Base-by-base conservation (phyloP, 1,284 basidiomycete species). In the Trichosporon coremiiforme region DNA sequence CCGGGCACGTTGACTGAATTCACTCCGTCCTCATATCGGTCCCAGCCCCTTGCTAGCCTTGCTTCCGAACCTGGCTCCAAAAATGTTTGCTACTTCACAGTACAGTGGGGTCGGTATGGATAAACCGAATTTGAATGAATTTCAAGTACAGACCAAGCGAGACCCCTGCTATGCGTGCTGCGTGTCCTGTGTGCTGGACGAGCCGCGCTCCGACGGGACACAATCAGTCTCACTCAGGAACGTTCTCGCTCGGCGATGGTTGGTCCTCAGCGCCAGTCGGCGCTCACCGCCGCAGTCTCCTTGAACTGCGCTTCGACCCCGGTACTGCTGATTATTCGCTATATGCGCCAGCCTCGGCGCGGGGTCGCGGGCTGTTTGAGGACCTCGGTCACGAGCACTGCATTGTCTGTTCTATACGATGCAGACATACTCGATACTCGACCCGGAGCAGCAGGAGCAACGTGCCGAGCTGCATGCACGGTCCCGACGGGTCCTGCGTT, bases 171-270 rank as follows among this genome's bases (percentile, higher is more conserved):
- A 25, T 25, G 25, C 25, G 25, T 25, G 25, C 25, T 25, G 25
- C 47, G 47, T 8, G 47, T n/a, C 47, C 3, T 17, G n/a, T n/a
- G 47, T 10, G 47, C 47, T n/a, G n/a, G 17, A n/a, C 47, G 47
- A 50, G 47, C 47, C 47, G 47, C 47, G 47, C 47, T 50, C 38
- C 38, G 47, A 15, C 47, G 47, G 47, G 47, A 50, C 17, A 22
- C 47, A 50, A 10, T 50, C 47, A 15, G 15, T 20, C 47, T 50
- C 20, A 50, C 47, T 50, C 47, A 50, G 47, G 25, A 25, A 25
- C 25, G 25, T 25, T 25, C 25, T 25, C 25, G 25, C 25, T 25
- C 25, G 25, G 25, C 25, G 7, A 10, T 35, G 33, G 33, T 35
- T 22, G 50, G n/a, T 20, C 7, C 20, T 53, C 25, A 25, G 25